Conservation (phyloP, 257 asterid species). For the Rehmannia glutinosa region DNA sequence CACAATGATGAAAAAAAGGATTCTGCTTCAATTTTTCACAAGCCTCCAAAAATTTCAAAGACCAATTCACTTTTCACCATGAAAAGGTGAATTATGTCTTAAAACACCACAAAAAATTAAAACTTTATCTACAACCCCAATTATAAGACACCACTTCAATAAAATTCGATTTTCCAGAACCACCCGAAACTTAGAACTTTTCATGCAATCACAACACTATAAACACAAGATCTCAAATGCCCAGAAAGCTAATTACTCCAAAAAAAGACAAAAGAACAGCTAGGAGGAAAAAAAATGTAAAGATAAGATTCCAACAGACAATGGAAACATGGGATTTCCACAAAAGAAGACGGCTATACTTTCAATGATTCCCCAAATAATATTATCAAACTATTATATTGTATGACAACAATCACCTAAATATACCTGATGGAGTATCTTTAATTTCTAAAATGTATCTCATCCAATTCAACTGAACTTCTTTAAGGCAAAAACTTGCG, state of each 20-base stretch:
- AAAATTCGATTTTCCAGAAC: too few species aligned
- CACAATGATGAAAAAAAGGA: too few species aligned
- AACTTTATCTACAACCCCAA: too few species aligned
- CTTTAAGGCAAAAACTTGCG: too few species aligned
- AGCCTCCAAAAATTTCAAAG: not conserved
- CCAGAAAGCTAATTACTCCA: not conserved
- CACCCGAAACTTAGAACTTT: not conserved
- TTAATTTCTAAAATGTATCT: too few species aligned
- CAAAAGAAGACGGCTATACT: constrained; percentile 13
- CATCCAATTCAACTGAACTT: too few species aligned
- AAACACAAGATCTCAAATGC: constrained; percentile 25
- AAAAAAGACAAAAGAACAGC: constrained; percentile 2
- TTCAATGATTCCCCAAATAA: too few species aligned
- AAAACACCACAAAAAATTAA: not conserved
- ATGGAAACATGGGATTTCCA: constrained; percentile 31
- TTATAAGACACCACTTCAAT: too few species aligned
- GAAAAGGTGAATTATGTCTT: not conserved
- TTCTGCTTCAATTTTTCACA: not conserved
- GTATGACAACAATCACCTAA: too few species aligned
- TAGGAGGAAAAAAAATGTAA: not conserved
- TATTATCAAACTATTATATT: too few species aligned
- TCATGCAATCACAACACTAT: constrained; percentile 10
- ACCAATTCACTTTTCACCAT: not conserved
- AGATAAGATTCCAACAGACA: constrained; percentile 17
- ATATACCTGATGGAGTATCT: too few species aligned